Percentiles rank a stretch among this genome's conserved stretches.
phyloP scores from a whole-genome alignment of 2,329 filamentous ascomycete genomes.

The Penicillium sp. region DNA sequence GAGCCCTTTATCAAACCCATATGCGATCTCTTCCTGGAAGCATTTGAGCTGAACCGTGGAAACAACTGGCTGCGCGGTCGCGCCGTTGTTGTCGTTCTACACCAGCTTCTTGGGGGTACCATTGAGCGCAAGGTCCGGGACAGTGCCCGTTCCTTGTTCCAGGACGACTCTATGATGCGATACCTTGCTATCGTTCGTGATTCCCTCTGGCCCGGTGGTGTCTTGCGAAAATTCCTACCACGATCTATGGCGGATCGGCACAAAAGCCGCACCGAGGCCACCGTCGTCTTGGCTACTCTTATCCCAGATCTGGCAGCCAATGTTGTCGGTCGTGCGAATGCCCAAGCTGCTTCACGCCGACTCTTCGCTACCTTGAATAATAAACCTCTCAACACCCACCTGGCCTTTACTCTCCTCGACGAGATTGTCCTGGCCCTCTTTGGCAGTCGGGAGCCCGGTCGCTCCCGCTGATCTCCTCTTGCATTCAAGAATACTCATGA shows the following conservation, averaged over 20 bases:
- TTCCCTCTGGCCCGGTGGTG: conserved; percentile 70
- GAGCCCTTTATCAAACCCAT: conserved; percentile 98
- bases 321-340: conserved; percentile 90
- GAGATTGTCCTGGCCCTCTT: conserved; percentile 68
- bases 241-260: conserved; percentile 72
- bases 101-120: conserved; percentile 91
- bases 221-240: conserved; percentile 48
- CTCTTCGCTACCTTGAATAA: conserved; percentile 93
- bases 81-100: conserved; percentile 92
- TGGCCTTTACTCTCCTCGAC: conserved; percentile 70
- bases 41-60: conserved; percentile 89
- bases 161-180: conserved; percentile 74
- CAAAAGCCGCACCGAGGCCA: conserved; percentile 81
- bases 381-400: conserved; percentile 73
- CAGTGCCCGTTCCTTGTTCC: conserved; percentile 68
- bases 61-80: conserved; percentile 97
- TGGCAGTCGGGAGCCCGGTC: conserved; percentile 32
- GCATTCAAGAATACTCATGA: not conserved
- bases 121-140: conserved; percentile 95
- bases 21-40: conserved; percentile 93
- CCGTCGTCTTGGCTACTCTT: conserved; percentile 82
- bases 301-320: conserved; percentile 88
- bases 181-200: conserved; percentile 74
- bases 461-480: conserved; percentile 7
- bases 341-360: conserved; percentile 82